Conservation (phyloP, 805 yeast genomes). For the Barnettozyma populi region DNA sequence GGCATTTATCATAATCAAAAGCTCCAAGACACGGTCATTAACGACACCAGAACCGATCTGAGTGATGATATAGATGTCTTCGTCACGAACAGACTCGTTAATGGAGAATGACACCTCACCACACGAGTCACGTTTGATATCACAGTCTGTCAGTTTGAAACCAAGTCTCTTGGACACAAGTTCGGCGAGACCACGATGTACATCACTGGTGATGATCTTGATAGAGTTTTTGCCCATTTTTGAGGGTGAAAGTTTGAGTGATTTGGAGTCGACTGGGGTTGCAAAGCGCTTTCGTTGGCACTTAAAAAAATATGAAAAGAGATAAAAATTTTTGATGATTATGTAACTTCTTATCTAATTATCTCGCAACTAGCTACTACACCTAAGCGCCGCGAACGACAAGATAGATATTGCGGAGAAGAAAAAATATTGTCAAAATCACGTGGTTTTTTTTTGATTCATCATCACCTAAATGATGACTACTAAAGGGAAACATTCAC, state of each 20-base stretch:
- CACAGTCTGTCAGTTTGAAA: slow-evolving; percentile 53
- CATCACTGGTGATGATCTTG: slow-evolving; percentile 62
- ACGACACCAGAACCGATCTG: slow-evolving; percentile 77
- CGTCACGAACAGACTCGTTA: slow-evolving; percentile 81
- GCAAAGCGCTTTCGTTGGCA: not conserved
- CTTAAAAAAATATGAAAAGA: not conserved
- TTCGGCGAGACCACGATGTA: slow-evolving; percentile 63
- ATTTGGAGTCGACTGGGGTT: not conserved
- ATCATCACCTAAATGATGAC: too few relatives aligned
- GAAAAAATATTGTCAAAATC: too few relatives aligned
- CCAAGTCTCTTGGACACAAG: slow-evolving; percentile 62
- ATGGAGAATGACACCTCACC: slow-evolving; percentile 73
- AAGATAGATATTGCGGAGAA: too few relatives aligned
- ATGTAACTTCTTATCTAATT: not conserved
- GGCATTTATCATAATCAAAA: slow-evolving; percentile 74
- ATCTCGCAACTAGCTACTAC: too few relatives aligned
- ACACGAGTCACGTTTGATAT: slow-evolving; percentile 59
- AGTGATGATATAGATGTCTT: slow-evolving; percentile 72
- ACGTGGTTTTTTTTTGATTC: too few relatives aligned
- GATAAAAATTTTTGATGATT: not conserved
- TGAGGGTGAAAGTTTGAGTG: not conserved
- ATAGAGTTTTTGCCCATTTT: slow-evolving; percentile 68
- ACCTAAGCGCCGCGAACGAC: too few relatives aligned
- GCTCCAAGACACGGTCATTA: slow-evolving; percentile 69
- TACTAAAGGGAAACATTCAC: too few relatives aligned